Conservation (phyloP, 345 rosid species). For the Eucalyptus leucophloia region DNA sequence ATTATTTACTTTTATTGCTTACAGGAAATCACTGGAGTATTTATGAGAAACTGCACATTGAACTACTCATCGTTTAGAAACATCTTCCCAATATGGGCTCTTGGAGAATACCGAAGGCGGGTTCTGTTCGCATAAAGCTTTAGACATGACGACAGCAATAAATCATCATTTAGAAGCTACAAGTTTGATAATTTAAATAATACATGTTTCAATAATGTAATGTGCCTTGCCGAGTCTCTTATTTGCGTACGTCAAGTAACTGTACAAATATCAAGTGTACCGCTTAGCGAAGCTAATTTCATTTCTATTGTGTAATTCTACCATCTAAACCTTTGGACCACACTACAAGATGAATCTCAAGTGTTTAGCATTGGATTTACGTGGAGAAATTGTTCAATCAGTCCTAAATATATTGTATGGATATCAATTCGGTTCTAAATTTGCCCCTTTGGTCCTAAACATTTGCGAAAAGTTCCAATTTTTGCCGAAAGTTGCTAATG, state of each 20-base stretch:
- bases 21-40: constrained; percentile 35
- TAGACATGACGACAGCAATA: neutral
- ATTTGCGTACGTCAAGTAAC: neutral
- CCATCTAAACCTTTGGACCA: neutral
- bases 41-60: constrained; percentile 31
- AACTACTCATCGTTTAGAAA: constrained; percentile 36
- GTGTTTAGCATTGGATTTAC: neutral
- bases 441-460: neutral
- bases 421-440: too few relatives aligned
- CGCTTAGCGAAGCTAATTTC: neutral
- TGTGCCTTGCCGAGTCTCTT: neutral
- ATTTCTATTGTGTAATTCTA: neutral
- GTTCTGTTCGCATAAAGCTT: constrained; percentile 1
- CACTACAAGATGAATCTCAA: neutral
- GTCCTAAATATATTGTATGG: neutral
- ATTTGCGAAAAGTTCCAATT: too few relatives aligned
- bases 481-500: too few relatives aligned
- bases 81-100: constrained; percentile 47
- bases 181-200: neutral
- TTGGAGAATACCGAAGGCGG: constrained; percentile 22
- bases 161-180: neutral
- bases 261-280: neutral
- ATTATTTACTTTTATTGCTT: neutral
- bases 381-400: neutral
- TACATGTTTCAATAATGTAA: neutral